Percentiles rank a stretch among this genome's conserved stretches.
These are phyloP conservation scores for Oldenlandia corymbosa DNA, from an alignment of 257 asterid genomes.

Conservation along the genomic window DNA sequence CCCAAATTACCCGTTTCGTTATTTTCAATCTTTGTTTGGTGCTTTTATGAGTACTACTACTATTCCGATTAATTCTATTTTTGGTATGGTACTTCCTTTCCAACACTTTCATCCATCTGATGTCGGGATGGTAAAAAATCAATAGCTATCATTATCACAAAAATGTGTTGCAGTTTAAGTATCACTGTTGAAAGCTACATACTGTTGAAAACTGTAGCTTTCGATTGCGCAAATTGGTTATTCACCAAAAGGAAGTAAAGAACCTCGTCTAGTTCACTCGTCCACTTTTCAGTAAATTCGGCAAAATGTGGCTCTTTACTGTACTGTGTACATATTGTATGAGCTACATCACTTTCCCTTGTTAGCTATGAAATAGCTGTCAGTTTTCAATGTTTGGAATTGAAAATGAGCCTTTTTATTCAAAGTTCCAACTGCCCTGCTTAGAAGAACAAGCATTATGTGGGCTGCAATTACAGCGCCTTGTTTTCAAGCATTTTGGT, in stretches of 20 bases:
- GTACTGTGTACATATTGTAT: too few relatives aligned
- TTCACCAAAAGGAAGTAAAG: slow-evolving; percentile 1
- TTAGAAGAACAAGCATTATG: slow-evolving; percentile 3
- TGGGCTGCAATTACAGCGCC: background rate
- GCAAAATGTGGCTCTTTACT: too few relatives aligned
- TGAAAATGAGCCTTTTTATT: slow-evolving; percentile 9
- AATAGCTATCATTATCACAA: background rate
- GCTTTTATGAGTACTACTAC: background rate
- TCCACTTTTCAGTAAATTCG: too few relatives aligned
- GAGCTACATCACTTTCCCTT: background rate
- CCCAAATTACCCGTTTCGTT: background rate
- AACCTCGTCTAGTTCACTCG: too few relatives aligned
- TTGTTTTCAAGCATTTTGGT: background rate
- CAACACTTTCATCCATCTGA: background rate
- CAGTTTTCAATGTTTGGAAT: slow-evolving; percentile 13
- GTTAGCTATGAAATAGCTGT: slow-evolving; percentile 4
- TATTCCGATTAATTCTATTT: background rate
- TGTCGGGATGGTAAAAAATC: background rate
- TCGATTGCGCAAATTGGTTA: slow-evolving; percentile 2
- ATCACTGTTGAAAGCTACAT: too few relatives aligned
- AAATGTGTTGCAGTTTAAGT: background rate
- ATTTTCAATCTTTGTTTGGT: background rate
- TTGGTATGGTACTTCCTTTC: background rate
- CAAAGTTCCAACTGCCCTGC: slow-evolving; percentile 14
- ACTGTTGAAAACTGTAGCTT: slow-evolving; percentile 12